Conservation (phyloP, 2,329 filamentous ascomycete species). For the Aspergillus thermomutatus region DNA sequence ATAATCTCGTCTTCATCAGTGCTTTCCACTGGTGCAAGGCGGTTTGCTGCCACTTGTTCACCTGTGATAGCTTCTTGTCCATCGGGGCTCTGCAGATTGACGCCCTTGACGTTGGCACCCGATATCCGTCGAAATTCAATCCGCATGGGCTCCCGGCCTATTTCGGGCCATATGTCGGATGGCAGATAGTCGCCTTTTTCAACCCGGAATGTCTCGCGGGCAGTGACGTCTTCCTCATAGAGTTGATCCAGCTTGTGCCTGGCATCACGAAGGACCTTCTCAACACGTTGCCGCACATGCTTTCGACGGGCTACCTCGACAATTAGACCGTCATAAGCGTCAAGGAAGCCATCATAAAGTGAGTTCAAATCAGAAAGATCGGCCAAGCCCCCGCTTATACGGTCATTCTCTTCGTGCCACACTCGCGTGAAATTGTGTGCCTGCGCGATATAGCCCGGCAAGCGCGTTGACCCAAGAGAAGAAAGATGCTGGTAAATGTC, state of each 20-base stretch:
- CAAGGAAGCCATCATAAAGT: constrained; percentile 85
- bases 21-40: constrained; percentile 4
- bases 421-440: constrained; percentile 46
- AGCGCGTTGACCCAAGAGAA: constrained; percentile 59
- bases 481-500: constrained; percentile 65
- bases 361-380: constrained; percentile 73
- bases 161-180: constrained; percentile 79
- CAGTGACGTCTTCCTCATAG: constrained; percentile 66
- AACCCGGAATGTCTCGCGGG: constrained; percentile 73
- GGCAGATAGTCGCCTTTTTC: constrained; percentile 86
- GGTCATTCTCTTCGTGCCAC: constrained; percentile 73
- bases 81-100: constrained; percentile 7
- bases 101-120: constrained; percentile 31
- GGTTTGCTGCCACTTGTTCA: constrained; percentile 8
- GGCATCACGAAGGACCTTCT: constrained; percentile 72
- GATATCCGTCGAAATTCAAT: constrained; percentile 38
- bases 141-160: constrained; percentile 56
- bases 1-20: constrained; percentile 34
- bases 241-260: constrained; percentile 72
- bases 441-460: constrained; percentile 53
- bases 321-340: constrained; percentile 79
- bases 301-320: constrained; percentile 77
- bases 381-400: constrained; percentile 64
- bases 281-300: constrained; percentile 69
- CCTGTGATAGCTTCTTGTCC: constrained; percentile 3